Evolutionary conservation across 2,329 filamentous ascomycete genomes (phyloP).

Genomic region (Phyllosticta capitalensis): DNA sequence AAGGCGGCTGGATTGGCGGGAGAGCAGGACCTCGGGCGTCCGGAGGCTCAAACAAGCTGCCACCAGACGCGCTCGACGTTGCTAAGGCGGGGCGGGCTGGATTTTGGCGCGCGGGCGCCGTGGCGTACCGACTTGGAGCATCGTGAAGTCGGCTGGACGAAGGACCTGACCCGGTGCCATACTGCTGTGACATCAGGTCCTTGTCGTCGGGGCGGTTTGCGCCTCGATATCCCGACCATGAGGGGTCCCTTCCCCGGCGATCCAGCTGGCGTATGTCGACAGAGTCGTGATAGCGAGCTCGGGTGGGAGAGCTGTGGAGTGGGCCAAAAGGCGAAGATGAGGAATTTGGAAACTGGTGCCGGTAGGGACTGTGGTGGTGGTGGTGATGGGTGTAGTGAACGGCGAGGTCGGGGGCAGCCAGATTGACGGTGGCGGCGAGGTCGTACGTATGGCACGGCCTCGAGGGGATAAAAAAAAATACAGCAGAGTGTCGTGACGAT

Average conservation of each 20-base stretch:
- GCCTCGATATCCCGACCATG: slow-evolving; percentile 19
- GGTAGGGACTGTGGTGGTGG: slow-evolving; percentile 23
- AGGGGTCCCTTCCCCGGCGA: slow-evolving; percentile 17
- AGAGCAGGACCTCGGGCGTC: slow-evolving; percentile 4
- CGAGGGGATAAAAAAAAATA: not conserved
- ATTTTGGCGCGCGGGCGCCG: slow-evolving; percentile 3
- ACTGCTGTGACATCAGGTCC: slow-evolving; percentile 12
- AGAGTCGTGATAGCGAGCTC: slow-evolving; percentile 22
- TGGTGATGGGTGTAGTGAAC: slow-evolving; percentile 22
- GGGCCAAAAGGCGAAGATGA: slow-evolving; percentile 8
- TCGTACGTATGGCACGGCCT: not conserved
- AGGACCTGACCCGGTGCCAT: slow-evolving; percentile 12
- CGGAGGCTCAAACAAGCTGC: slow-evolving; percentile 6
- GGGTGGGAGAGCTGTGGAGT: slow-evolving; percentile 12
- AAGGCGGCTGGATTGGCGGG: slow-evolving; percentile 7
- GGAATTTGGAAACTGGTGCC: slow-evolving; percentile 14
- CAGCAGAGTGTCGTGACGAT: not conserved
- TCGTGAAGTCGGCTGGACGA: slow-evolving; percentile 8
- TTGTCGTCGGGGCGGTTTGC: slow-evolving; percentile 6
- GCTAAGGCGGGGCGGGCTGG: slow-evolving; percentile 2
- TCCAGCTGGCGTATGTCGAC: slow-evolving; percentile 16
- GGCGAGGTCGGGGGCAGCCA: slow-evolving; percentile 31
- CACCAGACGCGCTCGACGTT: slow-evolving; percentile 9
- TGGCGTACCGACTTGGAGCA: not conserved
- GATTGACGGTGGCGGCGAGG: slow-evolving; percentile 18